Conservation (phyloP, 1,284 basidiomycete genomes). For the Schizopora paradoxa region DNA sequence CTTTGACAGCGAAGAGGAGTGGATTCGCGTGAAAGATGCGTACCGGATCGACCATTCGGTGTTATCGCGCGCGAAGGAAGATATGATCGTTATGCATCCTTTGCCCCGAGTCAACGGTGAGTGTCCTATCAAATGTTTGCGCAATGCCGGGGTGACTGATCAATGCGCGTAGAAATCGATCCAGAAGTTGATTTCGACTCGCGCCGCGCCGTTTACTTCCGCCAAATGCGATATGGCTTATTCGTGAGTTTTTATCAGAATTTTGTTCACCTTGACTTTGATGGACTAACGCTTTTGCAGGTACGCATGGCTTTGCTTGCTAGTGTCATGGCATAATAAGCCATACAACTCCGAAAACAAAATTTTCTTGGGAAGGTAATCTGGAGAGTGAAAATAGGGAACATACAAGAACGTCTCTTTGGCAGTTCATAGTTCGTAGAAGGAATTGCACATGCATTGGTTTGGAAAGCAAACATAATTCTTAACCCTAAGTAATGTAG, state of each 20-base stretch:
- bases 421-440: too few species aligned
- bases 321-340: slow-evolving; percentile 51
- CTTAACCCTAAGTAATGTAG: too few species aligned
- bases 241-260: slow-evolving; percentile 63
- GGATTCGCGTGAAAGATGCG: slow-evolving; percentile 87
- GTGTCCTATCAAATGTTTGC: slow-evolving; percentile 22
- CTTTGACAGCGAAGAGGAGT: slow-evolving; percentile 79
- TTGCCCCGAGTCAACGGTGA: slow-evolving; percentile 86
- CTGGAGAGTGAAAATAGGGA: too few species aligned
- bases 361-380: too few species aligned
- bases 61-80: slow-evolving; percentile 86
- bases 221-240: slow-evolving; percentile 97
- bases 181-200: slow-evolving; percentile 98
- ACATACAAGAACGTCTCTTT: too few species aligned
- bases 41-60: slow-evolving; percentile 95
- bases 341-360: too few species aligned
- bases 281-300: slow-evolving; percentile 33
- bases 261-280: neutral
- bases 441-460: too few species aligned
- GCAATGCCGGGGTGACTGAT: slow-evolving; percentile 11
- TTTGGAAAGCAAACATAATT: too few species aligned
- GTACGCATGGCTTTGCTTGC: slow-evolving; percentile 75
- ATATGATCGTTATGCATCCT: slow-evolving; percentile 99
- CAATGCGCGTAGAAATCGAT: slow-evolving; percentile 72
- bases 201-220: slow-evolving; percentile 93